These are phyloP conservation scores for Podaxis sp. DNA, from an alignment of 768 basidiomycete species.

Conservation along the genomic window DNA sequence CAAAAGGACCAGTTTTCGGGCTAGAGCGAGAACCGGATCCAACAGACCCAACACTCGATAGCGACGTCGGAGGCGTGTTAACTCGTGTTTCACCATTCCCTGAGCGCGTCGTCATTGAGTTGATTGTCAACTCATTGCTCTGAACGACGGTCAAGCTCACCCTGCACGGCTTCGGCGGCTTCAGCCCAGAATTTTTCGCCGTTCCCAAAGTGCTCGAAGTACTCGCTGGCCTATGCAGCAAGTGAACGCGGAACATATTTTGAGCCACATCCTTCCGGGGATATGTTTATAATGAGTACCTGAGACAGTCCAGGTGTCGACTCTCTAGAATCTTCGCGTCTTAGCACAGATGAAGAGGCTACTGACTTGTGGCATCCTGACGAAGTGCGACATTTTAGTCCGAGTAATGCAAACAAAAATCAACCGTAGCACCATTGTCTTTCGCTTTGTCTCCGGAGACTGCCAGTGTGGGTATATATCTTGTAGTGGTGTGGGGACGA, in stretches of 20 bases:
- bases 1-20: not conserved
- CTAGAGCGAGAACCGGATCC: not conserved
- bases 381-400: not conserved
- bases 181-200: constrained; percentile 2
- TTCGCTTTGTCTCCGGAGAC: not conserved
- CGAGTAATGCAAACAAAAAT: too few species aligned
- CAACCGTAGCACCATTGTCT: not conserved
- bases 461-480: not conserved
- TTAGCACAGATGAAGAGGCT: not conserved
- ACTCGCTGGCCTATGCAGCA: not conserved
- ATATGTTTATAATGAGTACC: not conserved
- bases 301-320: not conserved
- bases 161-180: not conserved
- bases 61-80: constrained; percentile 1
- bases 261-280: not conserved
- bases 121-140: not conserved
- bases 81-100: not conserved
- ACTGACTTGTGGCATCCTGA: not conserved
- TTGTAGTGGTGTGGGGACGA: not conserved
- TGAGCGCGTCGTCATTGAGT: not conserved
- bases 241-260: not conserved
- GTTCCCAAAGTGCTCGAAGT: constrained; percentile 1
- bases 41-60: not conserved
- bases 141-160: not conserved
- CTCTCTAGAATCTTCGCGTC: not conserved